Evolutionary conservation across 148 eudicot genomes (phyloP).

Genomic region (Chenopodium quinoa): DNA sequence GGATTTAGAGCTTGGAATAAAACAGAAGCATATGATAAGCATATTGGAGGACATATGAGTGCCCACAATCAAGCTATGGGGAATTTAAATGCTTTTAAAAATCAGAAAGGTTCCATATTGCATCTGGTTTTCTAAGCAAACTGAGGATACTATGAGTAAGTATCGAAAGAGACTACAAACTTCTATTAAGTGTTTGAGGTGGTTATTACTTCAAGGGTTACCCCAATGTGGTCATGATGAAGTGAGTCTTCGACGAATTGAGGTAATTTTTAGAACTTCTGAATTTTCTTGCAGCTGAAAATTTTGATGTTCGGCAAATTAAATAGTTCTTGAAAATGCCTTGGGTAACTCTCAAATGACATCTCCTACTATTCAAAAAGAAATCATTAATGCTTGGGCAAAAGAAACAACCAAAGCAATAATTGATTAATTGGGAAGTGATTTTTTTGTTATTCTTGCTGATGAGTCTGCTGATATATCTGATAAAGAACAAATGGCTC

Average conservation of each 20-base stretch:
- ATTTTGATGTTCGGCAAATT: too few relatives aligned
- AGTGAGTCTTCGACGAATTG: too few relatives aligned
- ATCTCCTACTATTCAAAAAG: neutral
- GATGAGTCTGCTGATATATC: neutral
- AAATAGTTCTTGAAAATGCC: too few relatives aligned
- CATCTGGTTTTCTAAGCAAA: too few relatives aligned
- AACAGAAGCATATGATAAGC: neutral
- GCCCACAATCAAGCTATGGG: neutral
- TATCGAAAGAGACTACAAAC: too few relatives aligned
- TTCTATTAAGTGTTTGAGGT: too few relatives aligned
- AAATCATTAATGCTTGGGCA: neutral
- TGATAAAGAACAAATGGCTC: constrained; percentile 8
- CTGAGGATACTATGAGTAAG: too few relatives aligned
- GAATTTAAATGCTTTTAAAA: neutral
- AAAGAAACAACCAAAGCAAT: neutral
- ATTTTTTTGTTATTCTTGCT: neutral
- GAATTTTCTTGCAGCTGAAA: too few relatives aligned
- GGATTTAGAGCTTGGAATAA: neutral
- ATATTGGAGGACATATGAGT: neutral
- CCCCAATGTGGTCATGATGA: too few relatives aligned
- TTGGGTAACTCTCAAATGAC: neutral
- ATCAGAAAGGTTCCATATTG: neutral
- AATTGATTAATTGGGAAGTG: too few relatives aligned
- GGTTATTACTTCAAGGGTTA: too few relatives aligned
- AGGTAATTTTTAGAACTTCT: too few relatives aligned